Percentiles rank a stretch among this genome's conserved stretches.
Conservation (phyloP, 164 flowering plant species). For the Vitis labrusca region DNA sequence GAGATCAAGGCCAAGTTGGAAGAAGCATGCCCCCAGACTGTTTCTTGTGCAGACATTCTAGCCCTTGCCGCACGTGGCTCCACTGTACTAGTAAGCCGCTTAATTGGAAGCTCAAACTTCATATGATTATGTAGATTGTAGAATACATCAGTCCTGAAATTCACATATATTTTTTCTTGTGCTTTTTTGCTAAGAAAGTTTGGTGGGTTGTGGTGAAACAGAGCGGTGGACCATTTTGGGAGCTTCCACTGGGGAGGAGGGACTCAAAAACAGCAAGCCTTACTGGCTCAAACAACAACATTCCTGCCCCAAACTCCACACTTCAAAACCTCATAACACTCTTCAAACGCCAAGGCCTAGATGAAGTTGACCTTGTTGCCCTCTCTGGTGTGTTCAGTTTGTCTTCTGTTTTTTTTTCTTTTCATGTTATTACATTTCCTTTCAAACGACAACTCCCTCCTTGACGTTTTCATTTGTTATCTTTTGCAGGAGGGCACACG, state of each 20-base stretch:
- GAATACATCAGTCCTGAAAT: too few species aligned
- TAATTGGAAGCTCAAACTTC: too few species aligned
- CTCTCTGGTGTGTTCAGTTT: constrained; percentile 58
- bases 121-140: too few species aligned
- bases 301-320: constrained; percentile 86
- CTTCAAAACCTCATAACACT: constrained; percentile 55
- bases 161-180: not conserved
- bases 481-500: constrained; percentile 71
- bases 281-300: constrained; percentile 57
- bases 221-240: constrained; percentile 92
- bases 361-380: constrained; percentile 80
- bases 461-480: too few species aligned
- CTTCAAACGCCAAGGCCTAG: constrained; percentile 80
- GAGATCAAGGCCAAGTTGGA: constrained; percentile 77
- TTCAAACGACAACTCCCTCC: not conserved
- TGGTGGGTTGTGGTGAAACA: constrained; percentile 18
- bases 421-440: too few species aligned
- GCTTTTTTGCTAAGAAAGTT: too few species aligned
- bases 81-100: constrained; percentile 56
- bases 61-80: constrained; percentile 86
- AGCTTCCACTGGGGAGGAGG: constrained; percentile 84
- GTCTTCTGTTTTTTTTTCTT: not conserved
- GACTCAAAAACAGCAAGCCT: constrained; percentile 87
- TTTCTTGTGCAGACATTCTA: constrained; percentile 93
- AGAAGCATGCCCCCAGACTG: constrained; percentile 72